A percentile compares a stretch with the other conserved stretches of the same genome.
phyloP scores from a whole-genome alignment of 768 basidiomycete species.

The Boletus reticulatus region DNA sequence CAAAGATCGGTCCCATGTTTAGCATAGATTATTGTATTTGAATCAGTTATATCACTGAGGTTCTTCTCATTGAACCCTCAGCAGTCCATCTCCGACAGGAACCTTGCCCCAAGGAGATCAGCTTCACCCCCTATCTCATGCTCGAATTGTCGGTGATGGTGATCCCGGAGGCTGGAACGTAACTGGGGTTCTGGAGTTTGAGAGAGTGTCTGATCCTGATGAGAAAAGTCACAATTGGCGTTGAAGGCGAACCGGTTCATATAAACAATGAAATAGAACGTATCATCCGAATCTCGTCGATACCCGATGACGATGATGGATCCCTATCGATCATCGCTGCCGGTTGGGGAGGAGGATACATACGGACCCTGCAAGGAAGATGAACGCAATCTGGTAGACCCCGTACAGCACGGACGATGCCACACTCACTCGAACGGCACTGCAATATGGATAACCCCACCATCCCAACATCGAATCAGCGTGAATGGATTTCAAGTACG shows the following conservation, averaged over 20 bases:
- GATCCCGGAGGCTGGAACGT: not conserved
- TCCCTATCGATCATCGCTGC: not conserved
- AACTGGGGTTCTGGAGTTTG: not conserved
- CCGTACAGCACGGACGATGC: not conserved
- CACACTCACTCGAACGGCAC: not conserved
- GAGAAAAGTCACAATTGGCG: not conserved
- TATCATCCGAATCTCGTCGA: constrained; percentile 1
- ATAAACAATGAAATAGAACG: constrained; percentile 6
- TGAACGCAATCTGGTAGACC: not conserved
- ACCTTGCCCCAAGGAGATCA: not conserved
- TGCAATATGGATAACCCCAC: not conserved
- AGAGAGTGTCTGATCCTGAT: not conserved
- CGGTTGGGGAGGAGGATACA: not conserved
- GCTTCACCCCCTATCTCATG: not conserved
- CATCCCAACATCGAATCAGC: not conserved
- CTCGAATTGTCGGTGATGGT: not conserved
- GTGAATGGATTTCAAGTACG: not conserved
- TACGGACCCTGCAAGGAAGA: not conserved
- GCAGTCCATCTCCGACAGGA: not conserved
- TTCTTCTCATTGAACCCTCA: not conserved
- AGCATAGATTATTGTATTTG: not conserved
- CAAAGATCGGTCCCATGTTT: not conserved
- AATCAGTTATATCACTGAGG: constrained; percentile 2
- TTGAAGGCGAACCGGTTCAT: not conserved
- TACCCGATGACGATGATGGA: not conserved